These are phyloP conservation scores for Angophora floribunda DNA, from an alignment of 345 rosid species.

Conservation along the genomic window DNA sequence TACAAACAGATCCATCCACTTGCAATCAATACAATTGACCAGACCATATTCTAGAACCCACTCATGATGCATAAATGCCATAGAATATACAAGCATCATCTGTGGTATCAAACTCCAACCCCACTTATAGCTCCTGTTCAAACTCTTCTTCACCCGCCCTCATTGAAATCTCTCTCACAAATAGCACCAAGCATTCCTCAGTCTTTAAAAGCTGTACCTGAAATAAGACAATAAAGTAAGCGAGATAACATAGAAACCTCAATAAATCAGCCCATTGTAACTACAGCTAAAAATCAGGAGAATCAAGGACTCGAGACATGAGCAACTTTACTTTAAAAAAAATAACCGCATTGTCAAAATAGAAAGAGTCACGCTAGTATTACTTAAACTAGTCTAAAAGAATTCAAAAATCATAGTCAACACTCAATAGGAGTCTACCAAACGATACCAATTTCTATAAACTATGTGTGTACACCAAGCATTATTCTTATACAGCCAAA, in stretches of 20 bases:
- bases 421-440: background rate
- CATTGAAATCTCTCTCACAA: constrained; percentile 40
- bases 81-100: constrained; percentile 72
- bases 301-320: background rate
- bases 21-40: constrained; percentile 77
- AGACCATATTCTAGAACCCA: constrained; percentile 54
- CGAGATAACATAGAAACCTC: background rate
- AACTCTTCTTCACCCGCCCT: constrained; percentile 26
- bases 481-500: too few relatives aligned
- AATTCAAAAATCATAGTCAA: background rate
- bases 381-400: background rate
- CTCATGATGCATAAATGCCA: constrained; percentile 27
- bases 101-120: constrained; percentile 61
- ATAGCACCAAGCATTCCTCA: constrained; percentile 21
- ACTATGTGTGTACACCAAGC: background rate
- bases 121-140: constrained; percentile 37
- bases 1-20: constrained; percentile 65
- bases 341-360: too few relatives aligned
- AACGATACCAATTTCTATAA: background rate
- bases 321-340: background rate
- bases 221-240: background rate
- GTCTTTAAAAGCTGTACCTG: constrained; percentile 27
- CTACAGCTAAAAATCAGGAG: background rate
- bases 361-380: too few relatives aligned
- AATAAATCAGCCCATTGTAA: background rate